Evolutionary conservation across 2,329 filamentous ascomycete genomes (phyloP).

Genomic region (Xylariaceae sp.): DNA sequence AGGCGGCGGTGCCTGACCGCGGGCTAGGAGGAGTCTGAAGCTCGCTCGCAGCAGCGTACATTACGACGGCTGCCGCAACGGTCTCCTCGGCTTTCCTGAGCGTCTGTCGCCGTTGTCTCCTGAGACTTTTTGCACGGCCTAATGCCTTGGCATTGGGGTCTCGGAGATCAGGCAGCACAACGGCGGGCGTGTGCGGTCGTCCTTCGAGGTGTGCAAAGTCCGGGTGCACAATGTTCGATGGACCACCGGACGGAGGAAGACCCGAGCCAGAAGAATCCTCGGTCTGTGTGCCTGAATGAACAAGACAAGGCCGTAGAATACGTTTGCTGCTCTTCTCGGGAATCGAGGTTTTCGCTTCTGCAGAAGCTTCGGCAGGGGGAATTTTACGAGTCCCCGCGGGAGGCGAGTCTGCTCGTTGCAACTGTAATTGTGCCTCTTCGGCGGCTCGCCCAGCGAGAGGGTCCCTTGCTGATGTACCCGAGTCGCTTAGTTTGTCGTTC

Average conservation of each 20-base stretch:
- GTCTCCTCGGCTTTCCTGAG: constrained; percentile 43
- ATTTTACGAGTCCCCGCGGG: no score
- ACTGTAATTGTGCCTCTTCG: no score
- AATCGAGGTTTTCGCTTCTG: constrained; percentile 2
- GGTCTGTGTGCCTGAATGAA: constrained; percentile 24
- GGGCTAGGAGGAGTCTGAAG: constrained; percentile 30
- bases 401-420: no score
- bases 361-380: neutral
- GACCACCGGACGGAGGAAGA: constrained; percentile 2
- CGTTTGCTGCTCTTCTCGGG: constrained; percentile 14
- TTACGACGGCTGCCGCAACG: constrained; percentile 45
- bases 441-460: no score
- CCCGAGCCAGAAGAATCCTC: constrained; percentile 10
- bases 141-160: constrained; percentile 32
- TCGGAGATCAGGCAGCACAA: constrained; percentile 36
- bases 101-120: constrained; percentile 37
- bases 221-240: constrained; percentile 13
- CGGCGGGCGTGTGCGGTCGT: constrained; percentile 37
- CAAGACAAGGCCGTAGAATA: constrained; percentile 12
- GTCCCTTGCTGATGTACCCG: no score
- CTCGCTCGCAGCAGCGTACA: constrained; percentile 43
- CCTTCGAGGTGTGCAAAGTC: constrained; percentile 22
- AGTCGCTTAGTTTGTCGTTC: no score
- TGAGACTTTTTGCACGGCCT: constrained; percentile 34
- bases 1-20: constrained; percentile 8